Evolutionary conservation across 495 filamentous ascomycete species (phyloP), one percentile per base, ranked within the genome.

Genomic region (Aspergillus nanangensis): DNA sequence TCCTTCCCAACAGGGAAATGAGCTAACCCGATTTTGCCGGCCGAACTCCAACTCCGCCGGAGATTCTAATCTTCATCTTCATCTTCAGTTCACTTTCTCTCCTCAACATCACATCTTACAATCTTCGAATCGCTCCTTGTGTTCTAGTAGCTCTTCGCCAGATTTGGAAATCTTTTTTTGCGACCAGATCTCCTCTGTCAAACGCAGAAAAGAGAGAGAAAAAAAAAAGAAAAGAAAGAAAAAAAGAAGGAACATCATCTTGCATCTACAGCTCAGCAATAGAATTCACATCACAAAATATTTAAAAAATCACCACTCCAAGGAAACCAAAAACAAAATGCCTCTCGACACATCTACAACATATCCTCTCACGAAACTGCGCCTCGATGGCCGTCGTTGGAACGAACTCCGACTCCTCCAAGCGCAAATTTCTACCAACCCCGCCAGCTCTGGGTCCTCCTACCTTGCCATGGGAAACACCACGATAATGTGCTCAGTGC

Each of bases 381-480:
- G 90, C 60, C 86, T 94, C 54, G 91, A 96, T 65, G 91, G 93
- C 47, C 88, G 93, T 8, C 82, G 93, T 37, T 99, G 94, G 94
- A 99, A 99, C 70, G 93, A 99, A 66, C 82, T 97, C 33, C 89
- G 93, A 21, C 84, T 88, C 23, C 74, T 97, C 35, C 80, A 85
- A 67, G 92, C 86, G 29, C 87, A 94, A 67, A 89, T 97, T 62
- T 86, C 83, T 33, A 96, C 88, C 17, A 92, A 95, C 67, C 81
- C 90, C 20, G 81, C 90, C 45, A 88, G 91, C 23, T 93, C 96
- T 42, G 93, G 93, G 9, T 90, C 85, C 19, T 83, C 81, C 41
- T 96, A 95, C 65, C 76, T 97, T 18, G 87, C 93, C 56, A 93
- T 95, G 84, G 93, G 93, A 48, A 94, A 96, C 62, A 98, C 94